Evolutionary conservation across 306 rosid species (phyloP), one percentile per base, ranked within the genome.

Genomic region (Gillenia trifoliata): DNA sequence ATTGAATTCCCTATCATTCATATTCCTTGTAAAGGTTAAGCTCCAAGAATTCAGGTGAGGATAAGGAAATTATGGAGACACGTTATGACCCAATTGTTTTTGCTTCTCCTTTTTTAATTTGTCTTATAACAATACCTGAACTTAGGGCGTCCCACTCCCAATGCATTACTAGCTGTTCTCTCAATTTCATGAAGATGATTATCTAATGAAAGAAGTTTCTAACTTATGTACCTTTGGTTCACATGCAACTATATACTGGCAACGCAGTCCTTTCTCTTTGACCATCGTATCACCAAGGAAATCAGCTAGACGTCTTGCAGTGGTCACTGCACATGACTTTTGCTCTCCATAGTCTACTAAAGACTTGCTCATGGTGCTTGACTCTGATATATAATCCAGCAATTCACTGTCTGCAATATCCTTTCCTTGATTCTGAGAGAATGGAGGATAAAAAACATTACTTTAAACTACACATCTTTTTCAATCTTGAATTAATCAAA

Each of bases 341-440:
- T 91, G 96, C 72, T 52, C 87, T 64, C 97, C 98, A 76, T 93
- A 91, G 72, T 93, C 98, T 69, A 79, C 96, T 84, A 93, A 89
- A 75, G 98, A 93, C 86, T 93, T 93, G 94, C 98, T 93, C 98
- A 93, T 93, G 79, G 98, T 93, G 87, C 98, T 93, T 88, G 98
- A 93, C 77, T 93, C 98, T 57, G 98, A 93, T 78, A 93, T 93
- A 78, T 89, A 93, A 81, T 91, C 98, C 78, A 93, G 97, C 83
- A 93, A 89, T 87, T 93, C 97, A 68, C 96, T 83, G 68, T 93
- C 97, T 59, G 97, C 97, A 52, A 93, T 63, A 85, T 93, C 98
- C 70, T 79, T 83, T 78, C 97, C 97, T 86, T 90, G 93, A 91
- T 90, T 93, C 98, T 93, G 88, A 65, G 57, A 66, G 72, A 57